Conservation (phyloP, 1,284 basidiomycete genomes). For the Pisolithus thermaeus region DNA sequence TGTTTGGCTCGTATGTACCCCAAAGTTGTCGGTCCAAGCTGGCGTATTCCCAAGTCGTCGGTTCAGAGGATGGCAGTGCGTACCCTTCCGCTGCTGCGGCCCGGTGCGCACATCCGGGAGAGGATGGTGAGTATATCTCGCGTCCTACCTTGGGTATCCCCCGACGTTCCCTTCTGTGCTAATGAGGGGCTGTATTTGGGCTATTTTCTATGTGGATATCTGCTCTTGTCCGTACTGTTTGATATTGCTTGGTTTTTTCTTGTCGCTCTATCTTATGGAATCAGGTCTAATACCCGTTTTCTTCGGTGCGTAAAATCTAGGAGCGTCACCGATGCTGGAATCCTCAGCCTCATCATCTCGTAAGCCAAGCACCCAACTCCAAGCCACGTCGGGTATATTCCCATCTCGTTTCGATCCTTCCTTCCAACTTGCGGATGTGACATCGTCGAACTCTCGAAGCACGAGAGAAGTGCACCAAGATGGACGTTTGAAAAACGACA, state of each 20-base stretch:
- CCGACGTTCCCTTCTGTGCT: not conserved
- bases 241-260: not conserved
- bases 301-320: not conserved
- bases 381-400: not conserved
- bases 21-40: not conserved
- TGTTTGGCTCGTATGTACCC: not conserved
- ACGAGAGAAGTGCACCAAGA: not conserved
- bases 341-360: not conserved
- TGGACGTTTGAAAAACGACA: not conserved
- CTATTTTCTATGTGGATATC: not conserved
- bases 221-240: not conserved
- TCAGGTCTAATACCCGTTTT: not conserved
- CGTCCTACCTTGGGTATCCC: not conserved
- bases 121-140: slow-evolving; percentile 1
- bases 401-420: not conserved
- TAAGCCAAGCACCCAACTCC: not conserved
- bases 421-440: not conserved
- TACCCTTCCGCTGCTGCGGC: not conserved
- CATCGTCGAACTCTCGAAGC: not conserved
- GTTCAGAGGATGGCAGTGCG: not conserved
- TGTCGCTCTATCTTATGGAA: not conserved
- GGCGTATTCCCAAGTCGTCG: not conserved
- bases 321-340: not conserved
- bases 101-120: not conserved
- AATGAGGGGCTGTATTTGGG: not conserved